These are phyloP conservation scores for Letharia columbiana DNA, from an alignment of 495 filamentous ascomycete genomes.

Conservation along the genomic window DNA sequence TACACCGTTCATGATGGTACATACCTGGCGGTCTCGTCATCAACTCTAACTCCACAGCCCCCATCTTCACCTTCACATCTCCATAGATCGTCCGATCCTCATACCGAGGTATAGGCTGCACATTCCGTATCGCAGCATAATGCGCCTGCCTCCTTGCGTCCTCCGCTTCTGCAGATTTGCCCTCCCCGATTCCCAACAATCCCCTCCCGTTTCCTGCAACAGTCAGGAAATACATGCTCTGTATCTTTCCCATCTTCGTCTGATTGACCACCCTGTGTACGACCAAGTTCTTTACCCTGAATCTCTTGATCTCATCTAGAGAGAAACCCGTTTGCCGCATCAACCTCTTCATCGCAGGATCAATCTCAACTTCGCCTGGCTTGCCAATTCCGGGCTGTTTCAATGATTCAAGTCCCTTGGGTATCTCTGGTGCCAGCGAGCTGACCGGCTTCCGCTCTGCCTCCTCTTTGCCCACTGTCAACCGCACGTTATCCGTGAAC, in stretches of 20 bases:
- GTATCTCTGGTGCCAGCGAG: constrained; percentile 40
- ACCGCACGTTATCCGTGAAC: constrained; percentile 38
- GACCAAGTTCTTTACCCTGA: constrained; percentile 60
- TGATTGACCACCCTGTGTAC: constrained; percentile 72
- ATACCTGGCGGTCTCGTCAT: constrained; percentile 79
- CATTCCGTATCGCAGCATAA: constrained; percentile 70
- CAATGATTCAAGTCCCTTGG: constrained; percentile 27
- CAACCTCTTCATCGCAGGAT: constrained; percentile 49
- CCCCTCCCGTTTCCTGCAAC: constrained; percentile 82
- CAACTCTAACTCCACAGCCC: constrained; percentile 71
- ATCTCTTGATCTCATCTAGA: constrained; percentile 42
- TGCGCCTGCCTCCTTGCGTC: constrained; percentile 59
- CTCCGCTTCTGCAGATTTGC: constrained; percentile 65
- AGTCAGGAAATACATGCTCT: constrained; percentile 56
- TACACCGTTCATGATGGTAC: constrained; percentile 23
- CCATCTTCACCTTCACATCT: constrained; percentile 73
- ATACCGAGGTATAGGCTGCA: constrained; percentile 80
- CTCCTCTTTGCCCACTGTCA: constrained; percentile 46
- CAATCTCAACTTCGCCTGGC: constrained; percentile 32
- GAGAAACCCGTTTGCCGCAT: constrained; percentile 62
- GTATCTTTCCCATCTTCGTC: constrained; percentile 90
- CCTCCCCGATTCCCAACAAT: constrained; percentile 78
- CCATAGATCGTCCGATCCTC: constrained; percentile 88
- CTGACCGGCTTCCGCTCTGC: constrained; percentile 41
- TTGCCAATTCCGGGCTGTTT: constrained; percentile 12